phyloP scores from a whole-genome alignment of 768 basidiomycete species.

The Mycena chlorophos region DNA sequence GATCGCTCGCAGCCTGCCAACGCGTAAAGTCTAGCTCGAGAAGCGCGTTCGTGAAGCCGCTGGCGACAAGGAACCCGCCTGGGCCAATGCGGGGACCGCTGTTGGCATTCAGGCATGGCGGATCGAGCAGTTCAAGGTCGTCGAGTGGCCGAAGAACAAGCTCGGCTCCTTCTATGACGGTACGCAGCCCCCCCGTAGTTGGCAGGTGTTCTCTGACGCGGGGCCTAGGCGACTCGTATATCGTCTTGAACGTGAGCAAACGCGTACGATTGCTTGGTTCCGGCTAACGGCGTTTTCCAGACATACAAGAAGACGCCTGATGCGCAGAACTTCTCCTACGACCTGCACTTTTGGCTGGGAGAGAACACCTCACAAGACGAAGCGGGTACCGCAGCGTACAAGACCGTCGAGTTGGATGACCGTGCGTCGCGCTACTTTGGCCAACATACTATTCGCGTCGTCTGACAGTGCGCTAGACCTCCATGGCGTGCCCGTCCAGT shows the following conservation, averaged over 20 bases:
- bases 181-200: too few species aligned
- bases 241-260: conserved; percentile 55
- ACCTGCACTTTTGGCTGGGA: conserved; percentile 70
- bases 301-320: conserved; percentile 58
- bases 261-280: background rate
- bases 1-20: background rate
- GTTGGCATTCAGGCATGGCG: conserved; percentile 57
- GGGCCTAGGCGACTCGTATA: conserved; percentile 68
- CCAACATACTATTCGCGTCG: background rate
- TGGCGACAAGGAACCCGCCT: conserved; percentile 51
- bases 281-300: conserved; percentile 31
- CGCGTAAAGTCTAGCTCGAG: conserved; percentile 44
- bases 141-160: conserved; percentile 52
- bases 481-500: conserved; percentile 56
- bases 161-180: conserved; percentile 61
- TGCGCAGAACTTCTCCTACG: conserved; percentile 47
- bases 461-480: conserved; percentile 40
- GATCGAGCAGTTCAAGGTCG: conserved; percentile 56
- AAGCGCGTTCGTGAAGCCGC: conserved; percentile 54
- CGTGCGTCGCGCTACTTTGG: conserved; percentile 37
- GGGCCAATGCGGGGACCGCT: conserved; percentile 46
- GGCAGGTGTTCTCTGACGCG: too few species aligned
- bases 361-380: conserved; percentile 60
- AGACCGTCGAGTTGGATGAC: conserved; percentile 68
- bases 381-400: conserved; percentile 63